Conservation (phyloP, 73 alveolate species). For the Paramecium bursaria region DNA sequence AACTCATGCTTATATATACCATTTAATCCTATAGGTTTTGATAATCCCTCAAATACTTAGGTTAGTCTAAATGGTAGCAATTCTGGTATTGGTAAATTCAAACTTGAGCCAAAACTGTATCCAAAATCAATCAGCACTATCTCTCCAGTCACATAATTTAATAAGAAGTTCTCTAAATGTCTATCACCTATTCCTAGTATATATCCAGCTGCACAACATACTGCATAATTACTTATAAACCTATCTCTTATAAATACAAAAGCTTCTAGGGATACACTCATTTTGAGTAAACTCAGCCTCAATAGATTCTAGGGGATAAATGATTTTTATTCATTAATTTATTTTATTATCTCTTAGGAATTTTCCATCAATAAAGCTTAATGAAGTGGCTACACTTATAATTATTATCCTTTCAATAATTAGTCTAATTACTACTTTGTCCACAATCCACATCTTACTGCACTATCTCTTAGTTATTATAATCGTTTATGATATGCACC, state of each 20-base stretch:
- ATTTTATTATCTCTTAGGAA: slow-evolving; percentile 80
- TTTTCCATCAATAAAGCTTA: slow-evolving; percentile 73
- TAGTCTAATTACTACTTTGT: too few species aligned
- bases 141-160: slow-evolving; percentile 91
- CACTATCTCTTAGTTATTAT: slow-evolving; percentile 9
- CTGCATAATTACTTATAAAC: slow-evolving; percentile 91
- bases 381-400: slow-evolving; percentile 49
- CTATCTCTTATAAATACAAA: slow-evolving; percentile 88
- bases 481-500: too few species aligned
- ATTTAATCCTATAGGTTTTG: slow-evolving; percentile 93
- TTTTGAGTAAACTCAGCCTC: slow-evolving; percentile 89
- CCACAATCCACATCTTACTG: too few species aligned
- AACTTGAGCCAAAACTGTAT: slow-evolving; percentile 96
- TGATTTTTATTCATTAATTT: slow-evolving; percentile 85
- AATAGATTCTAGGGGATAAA: slow-evolving; percentile 89
- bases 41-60: slow-evolving; percentile 85
- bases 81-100: slow-evolving; percentile 95
- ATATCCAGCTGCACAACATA: slow-evolving; percentile 91
- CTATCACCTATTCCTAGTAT: slow-evolving; percentile 99
- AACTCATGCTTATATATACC: slow-evolving; percentile 92
- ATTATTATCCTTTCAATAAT: too few species aligned
- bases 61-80: slow-evolving; percentile 97
- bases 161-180: slow-evolving; percentile 97
- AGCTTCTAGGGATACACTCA: slow-evolving; percentile 91
- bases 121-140: slow-evolving; percentile 98